These are phyloP conservation scores for Exophiala aquamarina DNA, from an alignment of 2,329 filamentous ascomycete genomes.

Conservation along the genomic window DNA sequence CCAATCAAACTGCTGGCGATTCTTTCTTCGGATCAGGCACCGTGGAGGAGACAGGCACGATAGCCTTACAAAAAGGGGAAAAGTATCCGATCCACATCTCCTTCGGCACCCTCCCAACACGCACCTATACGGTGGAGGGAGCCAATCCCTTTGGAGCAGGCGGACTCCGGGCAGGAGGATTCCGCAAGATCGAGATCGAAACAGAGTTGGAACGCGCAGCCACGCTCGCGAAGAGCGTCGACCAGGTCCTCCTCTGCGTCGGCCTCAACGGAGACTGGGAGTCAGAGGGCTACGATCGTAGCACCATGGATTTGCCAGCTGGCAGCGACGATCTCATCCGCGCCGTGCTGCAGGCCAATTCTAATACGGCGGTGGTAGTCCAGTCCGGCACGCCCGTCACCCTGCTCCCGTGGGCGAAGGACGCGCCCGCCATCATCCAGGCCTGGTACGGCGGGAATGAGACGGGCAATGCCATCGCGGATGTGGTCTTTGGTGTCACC, in stretches of 20 bases:
- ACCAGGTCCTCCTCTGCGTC: conserved; percentile 28
- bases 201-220: conserved; percentile 27
- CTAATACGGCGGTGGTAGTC: conserved; percentile 66
- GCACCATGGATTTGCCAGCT: conserved; percentile 3
- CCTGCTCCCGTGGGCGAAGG: conserved; percentile 69
- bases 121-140: neutral
- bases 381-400: conserved; percentile 68
- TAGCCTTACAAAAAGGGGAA: neutral
- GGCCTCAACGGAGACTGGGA: conserved; percentile 36
- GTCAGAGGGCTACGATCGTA: conserved; percentile 27
- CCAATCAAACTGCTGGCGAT: neutral
- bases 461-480: conserved; percentile 66
- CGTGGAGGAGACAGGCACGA: neutral
- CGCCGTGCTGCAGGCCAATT: conserved; percentile 62
- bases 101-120: neutral
- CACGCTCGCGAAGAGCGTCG: conserved; percentile 19
- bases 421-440: conserved; percentile 67
- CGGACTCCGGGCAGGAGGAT: neutral
- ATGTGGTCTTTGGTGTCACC: conserved; percentile 63
- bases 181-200: conserved; percentile 25
- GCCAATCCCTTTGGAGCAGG: neutral
- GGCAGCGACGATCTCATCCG: conserved; percentile 50
- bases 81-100: conserved; percentile 1
- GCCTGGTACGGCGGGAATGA: conserved; percentile 72
- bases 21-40: conserved; percentile 4